Percentiles rank a stretch among this genome's conserved stretches.
Conservation (phyloP, 768 basidiomycete species). For the Rhodosporidiobolus odoratus region DNA sequence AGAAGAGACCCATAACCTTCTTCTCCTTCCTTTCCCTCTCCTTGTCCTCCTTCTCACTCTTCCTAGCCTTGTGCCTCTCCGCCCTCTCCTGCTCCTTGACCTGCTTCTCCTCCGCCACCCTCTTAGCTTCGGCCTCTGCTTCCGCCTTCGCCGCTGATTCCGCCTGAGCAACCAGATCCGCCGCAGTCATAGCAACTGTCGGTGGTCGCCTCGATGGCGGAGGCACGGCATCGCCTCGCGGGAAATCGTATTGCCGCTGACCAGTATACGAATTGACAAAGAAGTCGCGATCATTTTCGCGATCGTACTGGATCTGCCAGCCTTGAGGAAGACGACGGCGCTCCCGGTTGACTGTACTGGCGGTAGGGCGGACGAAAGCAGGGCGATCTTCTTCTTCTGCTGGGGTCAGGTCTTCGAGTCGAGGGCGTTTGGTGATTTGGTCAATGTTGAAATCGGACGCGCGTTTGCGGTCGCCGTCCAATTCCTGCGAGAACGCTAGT, state of each 20-base stretch:
- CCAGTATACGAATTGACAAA: constrained; percentile 13
- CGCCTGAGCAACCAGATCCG: constrained; percentile 48
- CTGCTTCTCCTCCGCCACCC: constrained; percentile 35
- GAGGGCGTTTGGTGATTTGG: constrained; percentile 27
- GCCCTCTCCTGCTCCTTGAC: constrained; percentile 30
- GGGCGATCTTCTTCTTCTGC: constrained; percentile 2
- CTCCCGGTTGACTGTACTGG: not conserved
- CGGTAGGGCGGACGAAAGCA: constrained; percentile 18
- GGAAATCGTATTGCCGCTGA: not conserved
- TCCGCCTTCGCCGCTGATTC: constrained; percentile 41
- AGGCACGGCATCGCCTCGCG: constrained; percentile 29
- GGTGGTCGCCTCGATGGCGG: not conserved
- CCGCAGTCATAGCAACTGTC: constrained; percentile 19
- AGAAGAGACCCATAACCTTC: constrained; percentile 71
- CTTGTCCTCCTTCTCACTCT: constrained; percentile 46
- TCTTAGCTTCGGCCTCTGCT: constrained; percentile 37
- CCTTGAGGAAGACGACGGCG: constrained; percentile 18
- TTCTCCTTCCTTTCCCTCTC: constrained; percentile 57
- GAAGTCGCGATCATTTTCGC: not conserved
- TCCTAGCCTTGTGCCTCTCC: constrained; percentile 51
- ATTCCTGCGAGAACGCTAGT: not conserved
- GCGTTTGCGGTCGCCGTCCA: constrained; percentile 23
- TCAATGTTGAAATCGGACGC: constrained; percentile 23
- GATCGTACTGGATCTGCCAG: constrained; percentile 10
- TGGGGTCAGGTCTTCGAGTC: constrained; percentile 4